A percentile compares a stretch with the other conserved stretches of the same genome.
phyloP scores from a whole-genome alignment of 1,284 basidiomycete species.

The Apiotrichum siamense region DNA sequence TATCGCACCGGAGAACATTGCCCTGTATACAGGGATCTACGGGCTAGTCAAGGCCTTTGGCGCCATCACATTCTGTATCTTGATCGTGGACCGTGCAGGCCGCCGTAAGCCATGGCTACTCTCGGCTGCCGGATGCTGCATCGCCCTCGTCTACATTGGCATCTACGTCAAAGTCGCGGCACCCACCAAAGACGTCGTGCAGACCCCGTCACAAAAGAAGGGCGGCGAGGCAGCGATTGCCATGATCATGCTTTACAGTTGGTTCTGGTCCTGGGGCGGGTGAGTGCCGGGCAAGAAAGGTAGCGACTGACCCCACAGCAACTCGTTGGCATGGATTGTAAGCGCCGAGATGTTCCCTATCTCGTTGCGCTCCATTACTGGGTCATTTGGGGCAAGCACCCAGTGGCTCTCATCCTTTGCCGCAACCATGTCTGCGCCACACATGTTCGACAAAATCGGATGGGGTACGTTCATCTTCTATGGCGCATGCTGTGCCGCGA shows the following conservation, averaged over 20 bases:
- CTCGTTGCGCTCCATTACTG: conserved; percentile 25
- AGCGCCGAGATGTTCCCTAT: conserved; percentile 33
- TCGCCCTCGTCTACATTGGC: conserved; percentile 28
- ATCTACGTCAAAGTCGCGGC: conserved; percentile 26
- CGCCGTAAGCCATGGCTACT: conserved; percentile 32
- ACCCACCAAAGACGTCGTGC: conserved; percentile 7
- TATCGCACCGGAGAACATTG: conserved; percentile 25
- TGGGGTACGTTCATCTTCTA: conserved; percentile 40
- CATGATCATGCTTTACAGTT: conserved; percentile 30
- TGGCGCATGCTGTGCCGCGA: conserved; percentile 21
- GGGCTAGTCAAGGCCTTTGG: conserved; percentile 42
- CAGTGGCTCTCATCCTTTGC: conserved; percentile 34
- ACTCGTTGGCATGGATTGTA: conserved; percentile 29
- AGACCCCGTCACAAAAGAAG: conserved; percentile 12
- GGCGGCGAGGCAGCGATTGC: conserved; percentile 27
- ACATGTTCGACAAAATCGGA: conserved; percentile 17
- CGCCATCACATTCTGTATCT: conserved; percentile 25
- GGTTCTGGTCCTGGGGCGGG: conserved; percentile 23
- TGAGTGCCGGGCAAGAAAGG: too few species aligned
- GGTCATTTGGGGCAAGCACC: conserved; percentile 22
- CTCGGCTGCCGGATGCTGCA: conserved; percentile 14
- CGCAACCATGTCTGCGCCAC: conserved; percentile 31
- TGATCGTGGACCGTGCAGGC: conserved; percentile 32
- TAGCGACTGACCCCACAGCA: too few species aligned
- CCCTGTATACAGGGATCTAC: conserved; percentile 45